These are phyloP conservation scores for Suillus paluster DNA, from an alignment of 768 basidiomycete genomes.

Conservation along the genomic window DNA sequence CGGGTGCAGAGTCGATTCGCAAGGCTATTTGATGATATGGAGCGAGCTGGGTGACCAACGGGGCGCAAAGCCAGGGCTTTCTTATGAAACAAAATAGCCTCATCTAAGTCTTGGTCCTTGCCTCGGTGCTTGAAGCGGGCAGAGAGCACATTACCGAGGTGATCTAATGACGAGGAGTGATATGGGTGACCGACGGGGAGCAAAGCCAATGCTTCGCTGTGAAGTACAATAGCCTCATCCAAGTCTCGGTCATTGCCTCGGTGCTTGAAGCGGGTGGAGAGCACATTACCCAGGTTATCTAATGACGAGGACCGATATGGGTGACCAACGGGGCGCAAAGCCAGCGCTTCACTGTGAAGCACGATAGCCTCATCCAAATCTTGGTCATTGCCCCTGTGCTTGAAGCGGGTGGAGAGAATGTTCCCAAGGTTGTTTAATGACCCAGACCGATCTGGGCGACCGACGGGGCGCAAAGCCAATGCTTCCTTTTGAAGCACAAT, in stretches of 20 bases:
- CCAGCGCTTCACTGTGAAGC: no score
- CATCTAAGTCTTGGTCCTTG: constrained; percentile 19
- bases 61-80: constrained; percentile 17
- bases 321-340: no score
- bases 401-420: no score
- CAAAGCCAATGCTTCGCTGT: neutral
- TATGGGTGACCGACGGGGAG: neutral
- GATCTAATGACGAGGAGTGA: constrained; percentile 12
- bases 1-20: constrained; percentile 12
- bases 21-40: constrained; percentile 14
- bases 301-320: constrained; percentile 13
- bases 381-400: neutral
- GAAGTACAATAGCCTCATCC: constrained; percentile 7
- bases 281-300: constrained; percentile 9
- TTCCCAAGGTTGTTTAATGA: no score
- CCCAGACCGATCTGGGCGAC: no score
- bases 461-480: no score
- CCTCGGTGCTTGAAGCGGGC: constrained; percentile 14
- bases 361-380: no score
- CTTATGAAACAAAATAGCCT: constrained; percentile 14
- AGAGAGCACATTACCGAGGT: constrained; percentile 19
- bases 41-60: constrained; percentile 14
- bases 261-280: neutral
- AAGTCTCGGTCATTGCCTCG: constrained; percentile 5
- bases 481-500: no score